Conservation (phyloP, 306 rosid genomes). For the Abrus pulchellus region DNA sequence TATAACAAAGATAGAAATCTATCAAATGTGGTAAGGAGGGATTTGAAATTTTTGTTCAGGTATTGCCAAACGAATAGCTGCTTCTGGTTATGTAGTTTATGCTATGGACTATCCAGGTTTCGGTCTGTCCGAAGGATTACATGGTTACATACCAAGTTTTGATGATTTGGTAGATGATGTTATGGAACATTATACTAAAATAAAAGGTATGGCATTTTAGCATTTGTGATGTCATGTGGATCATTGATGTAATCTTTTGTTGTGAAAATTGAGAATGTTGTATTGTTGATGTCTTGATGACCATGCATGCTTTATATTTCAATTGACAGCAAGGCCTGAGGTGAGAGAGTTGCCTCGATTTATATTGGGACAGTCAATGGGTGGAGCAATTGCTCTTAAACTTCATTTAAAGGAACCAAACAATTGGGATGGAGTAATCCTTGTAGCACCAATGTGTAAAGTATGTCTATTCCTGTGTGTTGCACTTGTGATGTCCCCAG, state of each 20-base stretch:
- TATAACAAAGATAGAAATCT: constrained; percentile 1
- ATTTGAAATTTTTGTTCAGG: constrained; percentile 59
- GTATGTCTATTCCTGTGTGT: constrained; percentile 56
- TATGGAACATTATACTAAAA: constrained; percentile 71
- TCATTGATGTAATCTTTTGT: constrained; percentile 1
- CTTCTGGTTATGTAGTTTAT: constrained; percentile 75
- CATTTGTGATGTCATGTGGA: not conserved
- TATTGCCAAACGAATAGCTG: constrained; percentile 81
- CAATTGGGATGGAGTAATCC: constrained; percentile 85
- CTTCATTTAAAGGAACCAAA: constrained; percentile 81
- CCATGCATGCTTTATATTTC: constrained; percentile 38
- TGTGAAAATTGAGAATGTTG: constrained; percentile 21
- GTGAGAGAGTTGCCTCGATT: constrained; percentile 72
- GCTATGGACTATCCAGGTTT: constrained; percentile 94
- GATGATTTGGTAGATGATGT: constrained; percentile 75
- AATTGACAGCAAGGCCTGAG: constrained; percentile 71
- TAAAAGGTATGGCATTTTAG: constrained; percentile 61
- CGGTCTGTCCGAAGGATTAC: constrained; percentile 91
- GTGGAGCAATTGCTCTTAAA: constrained; percentile 93
- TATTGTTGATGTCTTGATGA: constrained; percentile 16
- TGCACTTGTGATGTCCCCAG: constrained; percentile 32
- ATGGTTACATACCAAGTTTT: constrained; percentile 82
- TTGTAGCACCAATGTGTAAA: constrained; percentile 98
- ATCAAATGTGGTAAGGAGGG: not conserved
- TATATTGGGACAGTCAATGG: constrained; percentile 93